Evolutionary conservation across 73 alveolate genomes (phyloP).

Genomic region (Paraurostyla sp.): DNA sequence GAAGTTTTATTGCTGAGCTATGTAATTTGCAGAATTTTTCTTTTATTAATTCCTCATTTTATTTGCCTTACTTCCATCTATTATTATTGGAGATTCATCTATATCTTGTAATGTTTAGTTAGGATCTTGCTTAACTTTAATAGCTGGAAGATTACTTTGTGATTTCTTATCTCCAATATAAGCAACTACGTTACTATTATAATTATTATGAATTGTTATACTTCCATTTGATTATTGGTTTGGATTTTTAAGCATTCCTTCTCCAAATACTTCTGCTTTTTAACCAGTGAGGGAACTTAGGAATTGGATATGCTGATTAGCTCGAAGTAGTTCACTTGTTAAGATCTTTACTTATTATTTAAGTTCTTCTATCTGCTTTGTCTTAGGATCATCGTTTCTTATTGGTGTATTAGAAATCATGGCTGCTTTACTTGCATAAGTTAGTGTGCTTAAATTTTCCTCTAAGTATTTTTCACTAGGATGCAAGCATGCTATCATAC

Average conservation of each 20-base stretch:
- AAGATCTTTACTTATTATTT: constrained; percentile 25
- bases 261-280: constrained; percentile 45
- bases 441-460: constrained; percentile 89
- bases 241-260: background rate
- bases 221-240: background rate
- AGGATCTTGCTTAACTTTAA: background rate
- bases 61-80: constrained; percentile 30
- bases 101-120: constrained; percentile 37
- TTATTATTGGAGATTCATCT: constrained; percentile 41
- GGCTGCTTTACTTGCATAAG: constrained; percentile 94
- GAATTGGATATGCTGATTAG: constrained; percentile 34
- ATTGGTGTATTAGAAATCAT: constrained; percentile 87
- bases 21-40: background rate
- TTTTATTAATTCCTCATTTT: background rate
- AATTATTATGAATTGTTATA: background rate
- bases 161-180: constrained; percentile 8
- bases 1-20: background rate
- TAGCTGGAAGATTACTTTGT: background rate
- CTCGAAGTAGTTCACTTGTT: background rate
- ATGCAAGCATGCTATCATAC: constrained; percentile 93
- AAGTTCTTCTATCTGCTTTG: constrained; percentile 61
- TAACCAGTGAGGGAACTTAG: constrained; percentile 41
- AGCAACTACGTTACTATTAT: constrained; percentile 17
- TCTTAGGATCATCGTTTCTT: constrained; percentile 87
- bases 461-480: constrained; percentile 85